These are phyloP conservation scores for Didymella arachidicola DNA, from an alignment of 2,329 filamentous ascomycete species.

Conservation along the genomic window DNA sequence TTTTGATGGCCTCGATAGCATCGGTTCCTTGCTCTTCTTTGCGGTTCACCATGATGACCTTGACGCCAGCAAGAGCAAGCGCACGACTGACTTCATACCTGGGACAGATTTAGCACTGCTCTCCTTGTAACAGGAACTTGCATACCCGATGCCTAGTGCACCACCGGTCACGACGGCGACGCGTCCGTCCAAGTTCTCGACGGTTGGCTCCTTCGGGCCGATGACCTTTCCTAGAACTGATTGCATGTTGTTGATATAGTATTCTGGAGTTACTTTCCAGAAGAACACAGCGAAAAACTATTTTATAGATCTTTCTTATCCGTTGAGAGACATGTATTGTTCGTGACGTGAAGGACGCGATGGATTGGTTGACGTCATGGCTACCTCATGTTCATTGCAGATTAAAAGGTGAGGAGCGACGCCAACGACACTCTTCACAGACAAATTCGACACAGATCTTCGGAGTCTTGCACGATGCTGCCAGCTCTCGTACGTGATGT, in stretches of 20 bases:
- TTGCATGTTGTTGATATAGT: constrained; percentile 47
- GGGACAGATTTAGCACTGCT: neutral
- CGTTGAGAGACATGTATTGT: neutral
- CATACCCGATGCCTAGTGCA: constrained; percentile 51
- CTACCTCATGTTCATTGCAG: neutral
- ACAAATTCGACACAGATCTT: neutral
- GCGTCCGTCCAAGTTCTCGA: constrained; percentile 44
- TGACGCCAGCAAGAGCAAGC: constrained; percentile 25
- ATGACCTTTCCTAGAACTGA: constrained; percentile 50
- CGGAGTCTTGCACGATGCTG: neutral
- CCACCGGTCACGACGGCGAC: constrained; percentile 53
- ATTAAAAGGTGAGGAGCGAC: neutral
- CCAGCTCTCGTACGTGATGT: neutral
- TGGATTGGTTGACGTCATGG: neutral
- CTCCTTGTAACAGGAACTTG: neutral
- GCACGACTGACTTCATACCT: constrained; percentile 24
- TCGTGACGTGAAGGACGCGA: neutral
- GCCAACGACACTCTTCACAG: neutral
- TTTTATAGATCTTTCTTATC: neutral
- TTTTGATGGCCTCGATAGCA: constrained; percentile 47
- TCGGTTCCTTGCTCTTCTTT: constrained; percentile 52
- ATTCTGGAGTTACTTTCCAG: neutral
- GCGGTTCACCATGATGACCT: constrained; percentile 42
- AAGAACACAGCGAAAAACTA: neutral
- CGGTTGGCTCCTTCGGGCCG: constrained; percentile 46